These are phyloP conservation scores for Bolboschoenoplectus hybrid DNA, from an alignment of 202 grass and related monocot genomes.

Conservation along the genomic window DNA sequence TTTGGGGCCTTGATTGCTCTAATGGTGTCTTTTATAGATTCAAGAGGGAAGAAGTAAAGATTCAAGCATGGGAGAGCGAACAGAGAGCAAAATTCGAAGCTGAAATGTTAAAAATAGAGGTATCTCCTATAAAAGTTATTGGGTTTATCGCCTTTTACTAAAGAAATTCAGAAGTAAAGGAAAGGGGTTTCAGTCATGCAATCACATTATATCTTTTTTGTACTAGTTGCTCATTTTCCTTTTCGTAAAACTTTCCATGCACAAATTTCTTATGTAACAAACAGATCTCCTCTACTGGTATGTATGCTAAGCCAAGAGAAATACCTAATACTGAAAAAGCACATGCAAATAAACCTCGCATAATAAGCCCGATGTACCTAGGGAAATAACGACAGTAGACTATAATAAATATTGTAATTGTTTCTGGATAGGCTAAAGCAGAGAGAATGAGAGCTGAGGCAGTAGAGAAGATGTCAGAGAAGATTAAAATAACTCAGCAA, in stretches of 20 bases:
- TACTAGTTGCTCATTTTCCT: background rate
- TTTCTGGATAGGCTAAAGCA: slow-evolving; percentile 52
- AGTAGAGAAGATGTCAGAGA: slow-evolving; percentile 67
- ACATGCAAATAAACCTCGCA: background rate
- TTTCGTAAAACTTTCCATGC: background rate
- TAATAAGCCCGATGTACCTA: background rate
- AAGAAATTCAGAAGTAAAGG: background rate
- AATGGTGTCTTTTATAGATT: slow-evolving; percentile 53
- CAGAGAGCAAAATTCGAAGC: slow-evolving; percentile 71
- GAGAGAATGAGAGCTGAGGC: slow-evolving; percentile 68
- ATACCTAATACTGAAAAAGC: background rate
- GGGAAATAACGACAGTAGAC: background rate
- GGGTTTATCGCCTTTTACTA: background rate
- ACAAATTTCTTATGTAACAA: background rate
- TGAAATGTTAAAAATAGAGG: slow-evolving; percentile 78
- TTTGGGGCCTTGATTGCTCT: background rate
- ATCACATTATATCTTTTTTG: background rate
- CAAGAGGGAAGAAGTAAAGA: slow-evolving; percentile 86
- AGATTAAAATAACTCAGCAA: slow-evolving; percentile 52
- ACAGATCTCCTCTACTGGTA: background rate
- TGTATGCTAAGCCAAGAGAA: background rate
- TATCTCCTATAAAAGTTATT: slow-evolving; percentile 34
- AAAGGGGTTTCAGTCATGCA: no score
- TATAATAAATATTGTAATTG: background rate
- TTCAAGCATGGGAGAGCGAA: slow-evolving; percentile 82